Evolutionary conservation across 2,329 filamentous ascomycete species (phyloP).

Genomic region (Tricladium varicosporioides): DNA sequence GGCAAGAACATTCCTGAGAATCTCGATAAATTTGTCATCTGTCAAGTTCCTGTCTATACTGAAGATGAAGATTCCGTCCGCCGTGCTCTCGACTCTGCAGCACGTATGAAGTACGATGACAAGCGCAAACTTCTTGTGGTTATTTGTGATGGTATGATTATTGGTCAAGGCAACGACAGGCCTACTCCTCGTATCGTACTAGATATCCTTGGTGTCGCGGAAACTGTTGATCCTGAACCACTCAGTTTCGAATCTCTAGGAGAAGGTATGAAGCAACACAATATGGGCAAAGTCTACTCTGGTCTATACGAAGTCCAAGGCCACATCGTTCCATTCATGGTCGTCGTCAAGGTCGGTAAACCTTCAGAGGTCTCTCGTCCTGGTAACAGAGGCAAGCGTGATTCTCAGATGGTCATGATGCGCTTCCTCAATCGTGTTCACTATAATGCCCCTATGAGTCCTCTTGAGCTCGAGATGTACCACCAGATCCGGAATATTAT

Average conservation of each 20-base stretch:
- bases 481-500: slow-evolving; percentile 99
- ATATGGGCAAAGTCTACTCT: slow-evolving; percentile 99
- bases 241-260: slow-evolving; percentile 95
- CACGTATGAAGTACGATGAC: slow-evolving; percentile 94
- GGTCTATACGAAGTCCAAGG: slow-evolving; percentile 97
- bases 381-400: slow-evolving; percentile 98
- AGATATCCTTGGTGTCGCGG: slow-evolving; percentile 92
- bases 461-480: slow-evolving; percentile 95
- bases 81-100: slow-evolving; percentile 93
- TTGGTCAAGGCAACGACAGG: slow-evolving; percentile 95
- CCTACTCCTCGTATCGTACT: slow-evolving; percentile 94
- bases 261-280: slow-evolving; percentile 95
- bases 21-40: slow-evolving; percentile 97
- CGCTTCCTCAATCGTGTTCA: slow-evolving; percentile 98
- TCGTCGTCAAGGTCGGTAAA: slow-evolving; percentile 93
- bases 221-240: slow-evolving; percentile 90
- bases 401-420: slow-evolving; percentile 98
- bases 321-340: slow-evolving; percentile 96
- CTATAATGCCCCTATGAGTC: slow-evolving; percentile 95
- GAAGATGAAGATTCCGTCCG: slow-evolving; percentile 97
- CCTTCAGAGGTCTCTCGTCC: slow-evolving; percentile 72
- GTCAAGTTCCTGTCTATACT: slow-evolving; percentile 95
- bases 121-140: slow-evolving; percentile 94
- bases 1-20: slow-evolving; percentile 91
- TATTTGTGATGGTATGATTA: slow-evolving; percentile 98